Evolutionary conservation across 2,329 filamentous ascomycete species (phyloP).

Genomic region (Colletotrichum melonis): DNA sequence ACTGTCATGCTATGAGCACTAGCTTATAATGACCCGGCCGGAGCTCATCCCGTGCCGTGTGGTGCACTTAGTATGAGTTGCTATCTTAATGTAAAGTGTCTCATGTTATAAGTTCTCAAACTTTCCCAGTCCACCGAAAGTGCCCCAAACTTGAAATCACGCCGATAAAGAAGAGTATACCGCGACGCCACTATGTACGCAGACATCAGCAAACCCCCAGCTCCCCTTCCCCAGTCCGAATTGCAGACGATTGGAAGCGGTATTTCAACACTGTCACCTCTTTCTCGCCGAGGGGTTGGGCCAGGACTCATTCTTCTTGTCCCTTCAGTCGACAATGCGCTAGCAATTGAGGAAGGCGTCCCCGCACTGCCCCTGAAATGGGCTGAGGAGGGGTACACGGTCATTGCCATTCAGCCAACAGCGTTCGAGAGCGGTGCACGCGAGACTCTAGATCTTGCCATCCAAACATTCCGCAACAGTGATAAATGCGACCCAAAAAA

Average conservation of each 20-base stretch:
- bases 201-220: background rate
- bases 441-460: background rate
- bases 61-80: background rate
- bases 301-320: background rate
- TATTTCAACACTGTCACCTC: background rate
- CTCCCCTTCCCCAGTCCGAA: background rate
- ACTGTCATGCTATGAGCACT: background rate
- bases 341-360: conserved; percentile 43
- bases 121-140: background rate
- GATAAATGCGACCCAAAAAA: background rate
- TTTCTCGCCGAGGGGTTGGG: background rate
- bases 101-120: background rate
- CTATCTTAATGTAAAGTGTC: background rate
- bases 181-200: background rate
- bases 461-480: background rate
- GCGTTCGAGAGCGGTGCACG: conserved; percentile 51
- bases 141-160: background rate
- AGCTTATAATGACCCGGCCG: background rate
- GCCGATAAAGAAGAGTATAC: background rate
- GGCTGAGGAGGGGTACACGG: conserved; percentile 76
- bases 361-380: conserved; percentile 72
- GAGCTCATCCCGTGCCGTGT: background rate
- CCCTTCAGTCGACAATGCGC: background rate
- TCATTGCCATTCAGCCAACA: conserved; percentile 62
- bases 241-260: background rate